These are phyloP conservation scores for Lathyrus sativus DNA, from an alignment of 306 rosid genomes.

Conservation along the genomic window DNA sequence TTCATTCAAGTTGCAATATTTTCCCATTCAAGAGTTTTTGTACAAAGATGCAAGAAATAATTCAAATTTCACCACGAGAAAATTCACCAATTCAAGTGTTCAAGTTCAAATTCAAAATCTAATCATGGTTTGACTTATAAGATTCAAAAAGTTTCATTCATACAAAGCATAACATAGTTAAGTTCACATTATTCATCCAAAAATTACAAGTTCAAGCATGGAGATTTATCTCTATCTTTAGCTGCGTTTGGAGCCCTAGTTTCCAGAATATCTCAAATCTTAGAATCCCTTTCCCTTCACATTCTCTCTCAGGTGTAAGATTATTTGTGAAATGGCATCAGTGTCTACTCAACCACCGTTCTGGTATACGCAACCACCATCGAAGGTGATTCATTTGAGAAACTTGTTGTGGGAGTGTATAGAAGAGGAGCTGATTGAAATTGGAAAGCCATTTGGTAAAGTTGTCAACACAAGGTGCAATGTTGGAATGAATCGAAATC, in stretches of 20 bases:
- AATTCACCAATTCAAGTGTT: no score
- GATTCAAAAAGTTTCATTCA: no score
- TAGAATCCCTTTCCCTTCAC: background rate
- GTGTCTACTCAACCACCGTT: conserved; percentile 97
- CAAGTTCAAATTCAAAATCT: no score
- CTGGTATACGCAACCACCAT: conserved; percentile 98
- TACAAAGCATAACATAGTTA: no score
- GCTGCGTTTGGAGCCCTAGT: conserved; percentile 4
- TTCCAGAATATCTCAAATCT: background rate
- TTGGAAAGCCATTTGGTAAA: conserved; percentile 99
- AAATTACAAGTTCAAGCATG: no score
- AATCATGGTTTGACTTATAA: no score
- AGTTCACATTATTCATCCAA: no score
- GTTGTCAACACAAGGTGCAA: conserved; percentile 99
- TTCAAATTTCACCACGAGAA: no score
- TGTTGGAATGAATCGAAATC: conserved; percentile 95
- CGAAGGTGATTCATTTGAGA: conserved; percentile 95
- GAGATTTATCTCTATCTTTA: background rate
- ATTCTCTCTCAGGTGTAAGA: conserved; percentile 17
- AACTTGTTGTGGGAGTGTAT: conserved; percentile 99
- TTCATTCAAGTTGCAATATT: no score
- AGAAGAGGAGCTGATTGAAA: conserved; percentile 92
- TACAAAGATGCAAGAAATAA: no score
- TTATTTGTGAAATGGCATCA: conserved; percentile 66
- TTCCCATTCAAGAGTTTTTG: no score